These are phyloP conservation scores for Nadsonia commutata DNA, from an alignment of 1,139 yeast species.

Conservation along the genomic window DNA sequence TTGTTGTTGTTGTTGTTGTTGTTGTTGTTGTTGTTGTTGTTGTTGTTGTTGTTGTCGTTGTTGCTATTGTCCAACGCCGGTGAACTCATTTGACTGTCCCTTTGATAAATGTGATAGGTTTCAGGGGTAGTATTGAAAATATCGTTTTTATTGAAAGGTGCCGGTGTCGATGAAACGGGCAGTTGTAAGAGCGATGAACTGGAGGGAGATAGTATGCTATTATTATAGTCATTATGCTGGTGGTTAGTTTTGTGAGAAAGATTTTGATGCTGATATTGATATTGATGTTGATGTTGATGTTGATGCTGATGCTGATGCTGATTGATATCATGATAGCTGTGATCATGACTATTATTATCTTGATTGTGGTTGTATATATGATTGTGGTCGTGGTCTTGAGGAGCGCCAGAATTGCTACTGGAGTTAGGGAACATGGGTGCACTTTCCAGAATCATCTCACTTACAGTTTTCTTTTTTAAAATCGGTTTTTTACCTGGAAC, in stretches of 20 bases:
- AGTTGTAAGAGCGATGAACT: neutral
- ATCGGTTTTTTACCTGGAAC: slow-evolving; percentile 45
- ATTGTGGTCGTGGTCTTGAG: neutral
- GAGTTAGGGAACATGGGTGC: slow-evolving; percentile 14
- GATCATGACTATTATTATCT: neutral
- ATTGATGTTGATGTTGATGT: no score
- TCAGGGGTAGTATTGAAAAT: neutral
- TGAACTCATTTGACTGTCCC: neutral
- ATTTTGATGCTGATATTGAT: no score
- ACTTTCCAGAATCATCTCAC: slow-evolving; percentile 51
- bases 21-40: no score
- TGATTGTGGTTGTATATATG: neutral
- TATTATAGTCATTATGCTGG: neutral
- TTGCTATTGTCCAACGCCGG: no score
- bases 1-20: no score
- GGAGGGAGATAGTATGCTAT: neutral
- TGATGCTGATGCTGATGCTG: no score
- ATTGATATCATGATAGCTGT: no score
- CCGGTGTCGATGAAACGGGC: neutral
- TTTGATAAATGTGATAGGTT: neutral
- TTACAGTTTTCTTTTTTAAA: slow-evolving; percentile 63
- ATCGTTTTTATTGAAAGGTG: neutral
- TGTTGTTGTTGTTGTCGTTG: no score
- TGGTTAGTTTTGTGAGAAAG: no score
- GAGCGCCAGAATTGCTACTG: no score